Percentiles rank a stretch among this genome's conserved stretches.
phyloP scores from a whole-genome alignment of 257 asterid genomes.

The Rubia yunnanensis region DNA sequence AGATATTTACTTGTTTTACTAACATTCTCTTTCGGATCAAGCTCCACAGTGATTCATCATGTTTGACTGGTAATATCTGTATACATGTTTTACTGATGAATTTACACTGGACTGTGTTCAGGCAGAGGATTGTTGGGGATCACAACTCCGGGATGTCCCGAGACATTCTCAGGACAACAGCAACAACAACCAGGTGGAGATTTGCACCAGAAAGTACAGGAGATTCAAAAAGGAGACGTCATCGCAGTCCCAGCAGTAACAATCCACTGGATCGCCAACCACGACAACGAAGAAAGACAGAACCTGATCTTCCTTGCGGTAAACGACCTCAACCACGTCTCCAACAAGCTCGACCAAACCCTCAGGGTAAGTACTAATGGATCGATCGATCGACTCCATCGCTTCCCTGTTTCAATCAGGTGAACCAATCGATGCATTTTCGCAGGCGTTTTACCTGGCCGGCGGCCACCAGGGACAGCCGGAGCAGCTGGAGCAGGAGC shows the following conservation, averaged over 20 bases:
- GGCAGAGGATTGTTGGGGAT: slow-evolving; percentile 51
- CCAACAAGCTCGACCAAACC: slow-evolving; percentile 69
- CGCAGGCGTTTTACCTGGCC: slow-evolving; percentile 53
- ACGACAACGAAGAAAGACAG: slow-evolving; percentile 44
- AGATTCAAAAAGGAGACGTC: slow-evolving; percentile 49
- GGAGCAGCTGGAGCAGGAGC: slow-evolving; percentile 10
- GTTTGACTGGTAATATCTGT: too few species aligned
- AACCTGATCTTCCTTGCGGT: slow-evolving; percentile 47
- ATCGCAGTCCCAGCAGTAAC: slow-evolving; percentile 57
- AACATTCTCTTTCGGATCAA: too few species aligned
- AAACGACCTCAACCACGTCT: slow-evolving; percentile 53
- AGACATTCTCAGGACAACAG: slow-evolving; percentile 30
- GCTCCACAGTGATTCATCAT: too few species aligned
- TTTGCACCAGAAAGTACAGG: slow-evolving; percentile 57
- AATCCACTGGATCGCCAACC: slow-evolving; percentile 58
- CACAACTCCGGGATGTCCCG: slow-evolving; percentile 64
- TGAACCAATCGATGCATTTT: too few species aligned
- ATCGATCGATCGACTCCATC: too few species aligned
- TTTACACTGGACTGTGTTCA: slow-evolving; percentile 6
- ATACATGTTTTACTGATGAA: too few species aligned
- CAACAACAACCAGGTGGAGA: slow-evolving; percentile 18
- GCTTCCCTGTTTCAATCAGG: too few species aligned
- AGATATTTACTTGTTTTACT: too few species aligned
- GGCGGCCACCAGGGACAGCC: slow-evolving; percentile 27
- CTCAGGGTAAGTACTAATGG: slow-evolving; percentile 34